phyloP scores from a whole-genome alignment of 140 eudicot genomes.

The Senecio squalidus region DNA sequence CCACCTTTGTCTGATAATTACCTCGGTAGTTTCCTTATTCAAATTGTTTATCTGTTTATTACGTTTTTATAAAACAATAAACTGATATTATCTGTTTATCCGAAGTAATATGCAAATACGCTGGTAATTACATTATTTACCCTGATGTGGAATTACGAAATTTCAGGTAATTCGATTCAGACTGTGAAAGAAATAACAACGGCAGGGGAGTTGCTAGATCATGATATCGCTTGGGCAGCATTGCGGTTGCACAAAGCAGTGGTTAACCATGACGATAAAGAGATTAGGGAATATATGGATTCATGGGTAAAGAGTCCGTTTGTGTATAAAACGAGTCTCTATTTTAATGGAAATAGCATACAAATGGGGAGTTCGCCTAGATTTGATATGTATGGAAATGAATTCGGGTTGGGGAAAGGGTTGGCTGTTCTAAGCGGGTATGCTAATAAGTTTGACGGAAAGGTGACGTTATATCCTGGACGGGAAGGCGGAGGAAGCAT shows the following conservation, averaged over 20 bases:
- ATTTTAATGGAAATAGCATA: slow-evolving; percentile 20
- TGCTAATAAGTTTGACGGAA: slow-evolving; percentile 49
- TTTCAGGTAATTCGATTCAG: slow-evolving; percentile 22
- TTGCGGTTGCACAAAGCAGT: slow-evolving; percentile 30
- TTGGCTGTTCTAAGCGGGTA: slow-evolving; percentile 46
- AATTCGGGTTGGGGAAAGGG: slow-evolving; percentile 57
- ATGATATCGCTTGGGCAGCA: slow-evolving; percentile 40
- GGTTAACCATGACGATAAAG: slow-evolving; percentile 18
- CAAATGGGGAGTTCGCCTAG: slow-evolving; percentile 54
- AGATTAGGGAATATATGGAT: slow-evolving; percentile 11
- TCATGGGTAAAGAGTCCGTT: slow-evolving; percentile 29
- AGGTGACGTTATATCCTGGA: slow-evolving; percentile 40
- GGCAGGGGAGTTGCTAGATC: slow-evolving; percentile 26
- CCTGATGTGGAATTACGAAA: background rate
- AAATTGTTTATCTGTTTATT: too few species aligned
- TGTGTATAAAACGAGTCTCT: slow-evolving; percentile 10
- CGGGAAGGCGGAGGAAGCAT: slow-evolving; percentile 47
- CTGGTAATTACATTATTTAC: too few species aligned
- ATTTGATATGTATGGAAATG: slow-evolving; percentile 50
- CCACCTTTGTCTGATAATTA: slow-evolving; percentile 39
- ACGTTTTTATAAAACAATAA: too few species aligned
- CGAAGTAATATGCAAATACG: too few species aligned
- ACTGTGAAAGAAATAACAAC: slow-evolving; percentile 4
- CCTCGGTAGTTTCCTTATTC: slow-evolving; percentile 23
- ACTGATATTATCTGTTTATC: too few species aligned